Evolutionary conservation across 2,329 filamentous ascomycete species (phyloP), one percentile per base, ranked within the genome.

Genomic region (Chaetomium globosum): DNA sequence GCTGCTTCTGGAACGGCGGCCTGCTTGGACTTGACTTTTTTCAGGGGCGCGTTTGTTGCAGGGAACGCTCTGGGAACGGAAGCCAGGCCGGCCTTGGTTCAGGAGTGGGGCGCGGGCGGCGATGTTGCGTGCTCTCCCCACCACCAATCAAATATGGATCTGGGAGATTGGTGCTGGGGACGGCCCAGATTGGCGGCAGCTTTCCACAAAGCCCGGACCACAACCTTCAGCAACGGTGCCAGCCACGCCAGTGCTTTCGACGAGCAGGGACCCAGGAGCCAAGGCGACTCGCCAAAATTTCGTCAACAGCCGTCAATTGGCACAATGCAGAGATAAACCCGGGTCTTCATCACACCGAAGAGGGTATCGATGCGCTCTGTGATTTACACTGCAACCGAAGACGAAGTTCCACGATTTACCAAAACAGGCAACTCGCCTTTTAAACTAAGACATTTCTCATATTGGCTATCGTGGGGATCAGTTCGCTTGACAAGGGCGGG

Each of bases 141-240:
- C 48, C 30, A 30, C 68, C 70, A 68, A 70, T 70, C 68, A 68
- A 55, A 63, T 39, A 46, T 57, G 26, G 61, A 61, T 61, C 48
- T 67, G 66, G 67, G 67, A 71, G 68, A 71, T 71, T 71, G 64
- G 63, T 59, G 49, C 62, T 66, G 59, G 68, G 57, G 51, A 60
- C 61, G 43, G 52, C 7, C 43, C 59, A 62, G 59, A 61, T 61
- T 60, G 61, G 28, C 49, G 54, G 51, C 57, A 59, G 64, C 63
- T 43, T 33, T 43, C 31, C 36, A 58, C 16, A 26, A 61, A 49
- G 30, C 28, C 31, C 39, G 46, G 33, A 13, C 55, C 21, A 26
- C 33, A 46, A 19, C 30, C 33, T 16, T 56, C 53, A 16, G 53
- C n/a, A 39, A 56, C 31, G 30, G 30, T 7, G 30, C 52, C 39